Evolutionary conservation across 2,329 filamentous ascomycete species (phyloP), one percentile per base, ranked within the genome.

Genomic region (Lecanicillium sp.): DNA sequence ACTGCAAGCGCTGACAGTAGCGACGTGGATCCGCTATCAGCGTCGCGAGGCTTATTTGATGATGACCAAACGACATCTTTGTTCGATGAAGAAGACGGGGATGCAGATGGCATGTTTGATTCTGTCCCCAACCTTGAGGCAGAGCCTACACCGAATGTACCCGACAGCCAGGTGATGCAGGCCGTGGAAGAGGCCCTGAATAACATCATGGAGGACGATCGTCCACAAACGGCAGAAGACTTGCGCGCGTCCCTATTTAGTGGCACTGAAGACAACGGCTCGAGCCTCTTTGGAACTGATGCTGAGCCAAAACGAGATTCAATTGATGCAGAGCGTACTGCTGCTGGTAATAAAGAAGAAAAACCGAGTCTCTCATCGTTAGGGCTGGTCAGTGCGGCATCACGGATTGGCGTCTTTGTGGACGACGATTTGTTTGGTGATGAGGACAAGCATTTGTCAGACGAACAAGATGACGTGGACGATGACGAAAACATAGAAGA

Each of bases 371-470:
- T 98, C 46, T 83, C 90, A 9, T 95, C 92, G 1, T 65, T 98
- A 3, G 92, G 92, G 0, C 74, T 98, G 5, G 86, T 98, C 2
- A 94, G 87, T 43, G 82, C 83, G 5, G 85, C 86, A 12, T 87
- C 85, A 13, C 81, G 87, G 16, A 88, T 89, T 43, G 89, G 90
- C 2, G 92, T 98, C 3, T 98, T 98, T 57, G 78, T 85, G 6
- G 85, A 95, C 48, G 85, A 96, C 54, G 87, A 96, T 54, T 74
- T 98, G 5, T 96, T 95, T 55, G 83, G 80, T 2, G 90, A 96
- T 46, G 86, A 94, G 52, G 78, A 85, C 51, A 88, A 81, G 51
- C 87, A 87, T 48, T 68, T 89, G 5, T 83, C 89, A 37, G 90
- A 95, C 49, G 88, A 95, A 51, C 80, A 83, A 37, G 85, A 88